Evolutionary conservation across 2,329 filamentous ascomycete genomes (phyloP), one percentile per base, ranked within the genome.

Genomic region (Triangularia verruculosa): DNA sequence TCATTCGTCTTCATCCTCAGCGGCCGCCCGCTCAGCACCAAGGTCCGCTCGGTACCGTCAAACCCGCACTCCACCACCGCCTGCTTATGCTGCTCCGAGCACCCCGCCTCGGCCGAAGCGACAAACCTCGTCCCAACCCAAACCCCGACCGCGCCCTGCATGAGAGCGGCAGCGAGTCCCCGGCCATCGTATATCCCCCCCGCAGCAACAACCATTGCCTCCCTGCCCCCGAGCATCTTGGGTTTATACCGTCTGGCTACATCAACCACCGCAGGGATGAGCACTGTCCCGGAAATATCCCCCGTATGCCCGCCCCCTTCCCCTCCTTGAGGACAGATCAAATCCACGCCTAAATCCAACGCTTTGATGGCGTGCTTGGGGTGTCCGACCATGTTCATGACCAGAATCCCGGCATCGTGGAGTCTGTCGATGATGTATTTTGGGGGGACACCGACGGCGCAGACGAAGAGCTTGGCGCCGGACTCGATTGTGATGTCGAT

Each of bases 311-410:
- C 94, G 17, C 94, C 94, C 1, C 93, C 94, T 76, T 98, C 94
- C 59, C 92, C 92, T 55, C 94, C 94, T 79, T 98, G 94, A 1
- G 93, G 89, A 74, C 93, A 97, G 5, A 98, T 85, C 68, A 97
- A 89, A 77, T 98, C 94, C 9, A 96, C 92, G 52, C 94, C 94
- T 0, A 89, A 85, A 57, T 92, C 86, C 3, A 98, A 80, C 2
- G 93, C 93, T 79, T 97, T 97, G 74, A 89, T 85, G 0, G 93
- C 93, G 75, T 98, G 94, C 74, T 90, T 92, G 1, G 94, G 93
- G 71, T 93, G 91, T 0, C 94, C 94, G 20, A 97, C 93, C 93
- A 97, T 97, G 76, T 97, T 97, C 93, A 97, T 97, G 34, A 97
- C 83, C 64, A 96, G 74, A 47, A 98, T 90, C 0, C 90, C 91